Percentiles rank a stretch among this genome's conserved stretches.
Evolutionary conservation across 148 eudicot species (phyloP).

Genomic region (Pouteria glomerata): DNA sequence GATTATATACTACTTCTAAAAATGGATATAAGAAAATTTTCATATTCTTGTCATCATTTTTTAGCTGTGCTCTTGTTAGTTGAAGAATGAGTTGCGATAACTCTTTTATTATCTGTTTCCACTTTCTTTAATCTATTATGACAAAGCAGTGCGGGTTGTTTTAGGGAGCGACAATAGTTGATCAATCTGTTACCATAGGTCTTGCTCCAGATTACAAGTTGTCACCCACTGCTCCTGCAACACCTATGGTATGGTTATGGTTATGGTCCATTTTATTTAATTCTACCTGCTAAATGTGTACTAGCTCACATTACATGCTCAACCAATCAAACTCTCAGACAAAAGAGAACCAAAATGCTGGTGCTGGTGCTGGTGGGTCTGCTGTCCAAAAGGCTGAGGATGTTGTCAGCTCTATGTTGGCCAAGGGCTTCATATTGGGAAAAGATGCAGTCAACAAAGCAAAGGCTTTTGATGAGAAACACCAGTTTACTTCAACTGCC

Average conservation of each 20-base stretch:
- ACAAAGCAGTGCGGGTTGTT: conserved; percentile 4
- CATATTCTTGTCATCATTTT: neutral
- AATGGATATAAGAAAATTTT: neutral
- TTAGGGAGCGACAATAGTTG: conserved; percentile 97
- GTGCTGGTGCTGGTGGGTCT: conserved; percentile 32
- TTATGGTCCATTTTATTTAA: neutral
- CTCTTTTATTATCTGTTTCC: neutral
- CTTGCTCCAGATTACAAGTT: conserved; percentile 74
- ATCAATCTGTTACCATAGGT: conserved; percentile 71
- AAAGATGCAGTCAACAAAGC: conserved; percentile 77
- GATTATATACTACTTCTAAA: neutral
- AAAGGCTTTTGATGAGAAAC: conserved; percentile 74
- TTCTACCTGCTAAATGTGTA: neutral
- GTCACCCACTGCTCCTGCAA: conserved; percentile 42
- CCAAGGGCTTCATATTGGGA: conserved; percentile 83
- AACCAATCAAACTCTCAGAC: conserved; percentile 34
- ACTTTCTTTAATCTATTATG: neutral
- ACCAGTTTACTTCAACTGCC: conserved; percentile 70
- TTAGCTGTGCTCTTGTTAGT: neutral
- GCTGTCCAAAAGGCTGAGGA: conserved; percentile 86
- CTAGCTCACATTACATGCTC: neutral
- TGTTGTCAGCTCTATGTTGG: conserved; percentile 81
- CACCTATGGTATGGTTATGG: conserved; percentile 39
- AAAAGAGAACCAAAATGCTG: conserved; percentile 32
- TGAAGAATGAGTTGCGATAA: neutral